A percentile compares a stretch with the other conserved stretches of the same genome.
Conservation (phyloP, 1,284 basidiomycete genomes). For the Sporisorium exsertum region DNA sequence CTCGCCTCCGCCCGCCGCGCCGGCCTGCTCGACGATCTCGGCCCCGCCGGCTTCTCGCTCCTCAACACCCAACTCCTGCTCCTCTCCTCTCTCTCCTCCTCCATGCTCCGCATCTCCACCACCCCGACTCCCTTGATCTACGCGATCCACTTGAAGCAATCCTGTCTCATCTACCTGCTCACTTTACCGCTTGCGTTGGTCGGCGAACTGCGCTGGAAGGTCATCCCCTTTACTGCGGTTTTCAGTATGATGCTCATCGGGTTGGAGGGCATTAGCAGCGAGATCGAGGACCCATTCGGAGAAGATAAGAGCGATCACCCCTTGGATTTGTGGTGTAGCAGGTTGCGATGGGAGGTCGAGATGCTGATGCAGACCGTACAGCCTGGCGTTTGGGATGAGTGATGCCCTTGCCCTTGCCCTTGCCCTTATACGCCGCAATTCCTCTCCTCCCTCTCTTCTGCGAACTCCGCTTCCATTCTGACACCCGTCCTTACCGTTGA, state of each 20-base stretch:
- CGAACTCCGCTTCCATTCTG: no score
- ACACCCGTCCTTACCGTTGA: background rate
- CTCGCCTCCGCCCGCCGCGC: slow-evolving; percentile 33
- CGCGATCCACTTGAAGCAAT: slow-evolving; percentile 89
- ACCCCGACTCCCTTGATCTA: slow-evolving; percentile 70
- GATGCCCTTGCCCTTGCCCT: background rate
- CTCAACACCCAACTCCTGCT: slow-evolving; percentile 69
- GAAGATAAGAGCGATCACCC: slow-evolving; percentile 56
- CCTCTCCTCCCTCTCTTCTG: no score
- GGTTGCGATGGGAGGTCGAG: slow-evolving; percentile 25
- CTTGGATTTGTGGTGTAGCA: slow-evolving; percentile 36
- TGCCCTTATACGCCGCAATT: no score
- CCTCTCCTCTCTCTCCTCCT: slow-evolving; percentile 84
- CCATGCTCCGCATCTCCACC: slow-evolving; percentile 78
- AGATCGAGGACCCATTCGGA: slow-evolving; percentile 84
- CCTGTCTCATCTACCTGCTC: slow-evolving; percentile 72
- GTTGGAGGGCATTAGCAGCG: slow-evolving; percentile 89
- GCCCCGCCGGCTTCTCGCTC: slow-evolving; percentile 44
- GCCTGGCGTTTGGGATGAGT: slow-evolving; percentile 18
- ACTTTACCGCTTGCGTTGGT: slow-evolving; percentile 35
- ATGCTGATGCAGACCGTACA: slow-evolving; percentile 20
- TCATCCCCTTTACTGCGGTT: slow-evolving; percentile 78
- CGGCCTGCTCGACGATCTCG: slow-evolving; percentile 41
- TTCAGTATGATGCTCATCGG: slow-evolving; percentile 91
- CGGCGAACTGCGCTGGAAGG: slow-evolving; percentile 71